Base-by-base conservation (phyloP, 2,329 filamentous ascomycete species). In the Amesomyces nigricolor region DNA sequence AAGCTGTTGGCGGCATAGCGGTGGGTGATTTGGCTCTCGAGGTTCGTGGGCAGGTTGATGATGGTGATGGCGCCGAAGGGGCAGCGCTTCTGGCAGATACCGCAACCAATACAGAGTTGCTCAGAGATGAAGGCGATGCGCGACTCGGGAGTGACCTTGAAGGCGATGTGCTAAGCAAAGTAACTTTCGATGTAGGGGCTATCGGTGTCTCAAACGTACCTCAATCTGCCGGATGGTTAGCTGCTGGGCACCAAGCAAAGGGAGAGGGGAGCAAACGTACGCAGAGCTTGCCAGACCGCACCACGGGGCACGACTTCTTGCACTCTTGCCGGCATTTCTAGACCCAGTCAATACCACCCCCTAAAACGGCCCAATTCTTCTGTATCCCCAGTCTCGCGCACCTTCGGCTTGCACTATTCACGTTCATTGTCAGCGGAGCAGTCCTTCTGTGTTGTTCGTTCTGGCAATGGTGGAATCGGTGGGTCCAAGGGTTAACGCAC, bases 51-150 rank as follows among this genome's bases (percentile, higher is more conserved):
- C 80, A 99, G 78, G 79, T 99, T 99, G 90, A 99, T 99, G 74
- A 99, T 99, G 73, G 92, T 95, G 76, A 99, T 99, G 67, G 94
- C 94, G 70, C 91, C 88, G 75, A 99, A 99, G 14, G 94, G 94
- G 73, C 94, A 99, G 75, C 97, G 97, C 80, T 99, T 99, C 44
- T 92, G 91, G 74, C 95, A 99, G 77, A 99, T 99, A 86, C 94
- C 95, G 71, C 95, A 99, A 74, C 94, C 94, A 68, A 97, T 96
- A 72, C 92, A 97, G 58, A 97, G 84, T 62, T 85, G 85, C 74
- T 99, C 94, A 63, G 92, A 97, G 68, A 99, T 95, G 80, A 96
- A 99, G 71, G 94, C 94, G 66, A 99, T 92, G 69, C 92, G 92
- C 63, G 92, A 95, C 56, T 89, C 83, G 61, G 89, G 78, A 51